Percentiles rank a stretch among this genome's conserved stretches.
Conservation (phyloP, 495 filamentous ascomycete genomes). For the Xylaria intraflava region DNA sequence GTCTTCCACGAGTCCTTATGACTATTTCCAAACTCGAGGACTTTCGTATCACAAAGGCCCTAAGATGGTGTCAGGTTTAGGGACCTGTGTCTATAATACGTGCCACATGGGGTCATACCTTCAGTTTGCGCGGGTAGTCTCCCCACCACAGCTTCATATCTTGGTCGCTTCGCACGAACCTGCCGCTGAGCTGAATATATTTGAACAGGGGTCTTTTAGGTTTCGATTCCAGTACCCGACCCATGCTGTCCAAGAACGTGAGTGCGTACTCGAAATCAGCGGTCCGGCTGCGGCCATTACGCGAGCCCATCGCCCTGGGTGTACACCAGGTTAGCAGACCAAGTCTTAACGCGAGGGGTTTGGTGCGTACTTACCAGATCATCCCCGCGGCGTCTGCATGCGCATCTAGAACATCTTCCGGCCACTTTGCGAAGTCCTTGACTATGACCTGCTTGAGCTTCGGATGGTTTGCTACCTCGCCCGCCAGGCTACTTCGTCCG, state of each 20-base stretch:
- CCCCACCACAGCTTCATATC: slow-evolving; percentile 16
- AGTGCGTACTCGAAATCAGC: slow-evolving; percentile 15
- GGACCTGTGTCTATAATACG: too few relatives aligned
- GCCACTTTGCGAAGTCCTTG: slow-evolving; percentile 21
- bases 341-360: not conserved
- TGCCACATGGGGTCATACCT: slow-evolving; percentile 6
- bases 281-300: slow-evolving; percentile 7
- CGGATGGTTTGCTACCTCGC: slow-evolving; percentile 13
- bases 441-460: slow-evolving; percentile 16
- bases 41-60: slow-evolving; percentile 9
- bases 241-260: slow-evolving; percentile 12
- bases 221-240: slow-evolving; percentile 12
- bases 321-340: not conserved
- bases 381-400: slow-evolving; percentile 18
- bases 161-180: slow-evolving; percentile 15
- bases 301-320: slow-evolving; percentile 18
- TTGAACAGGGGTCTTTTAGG: slow-evolving; percentile 14
- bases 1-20: slow-evolving; percentile 3
- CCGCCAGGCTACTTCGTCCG: slow-evolving; percentile 16
- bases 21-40: slow-evolving; percentile 6
- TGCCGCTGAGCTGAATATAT: slow-evolving; percentile 23
- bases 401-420: slow-evolving; percentile 13
- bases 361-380: slow-evolving; percentile 17
- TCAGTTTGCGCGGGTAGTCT: slow-evolving; percentile 14
- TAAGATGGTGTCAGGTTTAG: not conserved